Conservation (phyloP, 352 stramenopile genomes). For the Globisporangium spinosum region DNA sequence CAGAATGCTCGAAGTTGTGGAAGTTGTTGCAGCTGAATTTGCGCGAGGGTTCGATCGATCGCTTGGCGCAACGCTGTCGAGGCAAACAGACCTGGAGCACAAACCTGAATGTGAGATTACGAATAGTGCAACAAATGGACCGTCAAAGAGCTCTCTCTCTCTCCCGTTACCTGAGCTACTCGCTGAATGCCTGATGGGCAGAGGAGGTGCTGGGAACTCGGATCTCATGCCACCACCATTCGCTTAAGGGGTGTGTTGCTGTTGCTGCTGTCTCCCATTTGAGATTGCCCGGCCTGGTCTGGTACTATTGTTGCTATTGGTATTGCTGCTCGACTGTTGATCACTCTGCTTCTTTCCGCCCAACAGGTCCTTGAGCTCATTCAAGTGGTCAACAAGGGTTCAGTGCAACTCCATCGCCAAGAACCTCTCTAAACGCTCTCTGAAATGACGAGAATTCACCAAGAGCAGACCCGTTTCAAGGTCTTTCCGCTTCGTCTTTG, state of each 20-base stretch:
- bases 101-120: neutral
- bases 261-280: neutral
- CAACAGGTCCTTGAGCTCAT: conserved; percentile 44
- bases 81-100: neutral
- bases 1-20: conserved; percentile 5
- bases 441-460: conserved; percentile 19
- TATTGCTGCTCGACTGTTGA: neutral
- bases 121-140: neutral
- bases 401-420: neutral
- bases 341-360: conserved; percentile 26
- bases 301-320: neutral
- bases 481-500: conserved; percentile 14
- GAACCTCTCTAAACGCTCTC: neutral
- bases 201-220: neutral
- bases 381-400: conserved; percentile 26
- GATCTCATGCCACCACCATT: neutral
- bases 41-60: neutral
- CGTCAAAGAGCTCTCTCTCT: neutral
- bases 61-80: neutral
- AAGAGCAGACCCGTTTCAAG: conserved; percentile 41
- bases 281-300: conserved; percentile 1
- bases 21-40: neutral
- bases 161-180: conserved; percentile 5
- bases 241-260: neutral
- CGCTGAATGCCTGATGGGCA: neutral